These are phyloP conservation scores for Bipolaris gigantea DNA, from an alignment of 2,329 filamentous ascomycete species.

Conservation along the genomic window DNA sequence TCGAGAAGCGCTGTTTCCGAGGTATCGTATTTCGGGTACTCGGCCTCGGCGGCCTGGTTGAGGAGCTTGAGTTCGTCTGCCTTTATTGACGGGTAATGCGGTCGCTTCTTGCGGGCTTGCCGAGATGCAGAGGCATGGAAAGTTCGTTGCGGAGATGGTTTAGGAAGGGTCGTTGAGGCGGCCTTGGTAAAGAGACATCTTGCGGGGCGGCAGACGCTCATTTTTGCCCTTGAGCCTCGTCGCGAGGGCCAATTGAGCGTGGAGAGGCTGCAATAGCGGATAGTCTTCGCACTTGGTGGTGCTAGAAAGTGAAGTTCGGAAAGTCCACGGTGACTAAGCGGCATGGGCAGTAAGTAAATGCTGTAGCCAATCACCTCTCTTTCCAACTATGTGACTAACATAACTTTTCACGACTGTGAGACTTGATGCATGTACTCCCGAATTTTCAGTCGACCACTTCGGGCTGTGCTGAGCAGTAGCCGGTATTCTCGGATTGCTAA, in stretches of 20 bases:
- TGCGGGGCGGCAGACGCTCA: conserved; percentile 49
- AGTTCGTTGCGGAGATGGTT: conserved; percentile 43
- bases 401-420: conserved; percentile 23
- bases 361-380: conserved; percentile 32
- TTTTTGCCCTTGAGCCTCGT: conserved; percentile 28
- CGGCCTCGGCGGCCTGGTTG: conserved; percentile 32
- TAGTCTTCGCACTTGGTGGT: conserved; percentile 15
- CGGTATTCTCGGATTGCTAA: conserved; percentile 13
- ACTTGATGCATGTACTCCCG: conserved; percentile 25
- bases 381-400: conserved; percentile 30
- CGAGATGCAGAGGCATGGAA: conserved; percentile 46
- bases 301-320: conserved; percentile 26
- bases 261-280: conserved; percentile 6
- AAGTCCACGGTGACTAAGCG: conserved; percentile 28
- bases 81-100: conserved; percentile 50
- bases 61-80: conserved; percentile 45
- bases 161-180: conserved; percentile 29
- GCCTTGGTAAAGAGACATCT: conserved; percentile 47
- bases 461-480: conserved; percentile 27
- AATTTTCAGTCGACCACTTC: conserved; percentile 29
- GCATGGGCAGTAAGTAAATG: conserved; percentile 4
- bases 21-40: conserved; percentile 66
- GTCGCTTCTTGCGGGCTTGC: conserved; percentile 42
- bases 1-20: conserved; percentile 52
- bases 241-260: conserved; percentile 28